Evolutionary conservation across 2,329 filamentous ascomycete species (phyloP).

Genomic region (Monilinia laxa): DNA sequence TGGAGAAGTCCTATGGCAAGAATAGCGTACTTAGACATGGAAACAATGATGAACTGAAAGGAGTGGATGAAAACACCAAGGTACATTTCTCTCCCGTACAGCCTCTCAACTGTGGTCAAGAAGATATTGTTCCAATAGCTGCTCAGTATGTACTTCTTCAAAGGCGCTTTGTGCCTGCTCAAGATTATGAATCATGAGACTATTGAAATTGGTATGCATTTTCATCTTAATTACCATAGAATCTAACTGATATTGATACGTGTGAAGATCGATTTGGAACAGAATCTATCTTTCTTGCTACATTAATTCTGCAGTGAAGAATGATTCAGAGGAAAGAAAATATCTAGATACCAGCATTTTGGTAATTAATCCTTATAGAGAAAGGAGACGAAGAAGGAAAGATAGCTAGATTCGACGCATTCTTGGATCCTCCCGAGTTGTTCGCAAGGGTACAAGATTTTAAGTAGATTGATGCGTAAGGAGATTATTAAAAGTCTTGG

Average conservation of each 20-base stretch:
- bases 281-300: constrained; percentile 22
- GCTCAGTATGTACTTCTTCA: no score
- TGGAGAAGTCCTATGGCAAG: background rate
- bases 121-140: no score
- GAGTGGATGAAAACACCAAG: background rate
- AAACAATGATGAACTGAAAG: background rate
- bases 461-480: background rate
- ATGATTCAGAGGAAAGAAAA: constrained; percentile 26
- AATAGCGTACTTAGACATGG: background rate
- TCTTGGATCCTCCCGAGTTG: background rate
- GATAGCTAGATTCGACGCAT: constrained; percentile 7
- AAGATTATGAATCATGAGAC: background rate
- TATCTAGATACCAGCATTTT: constrained; percentile 26
- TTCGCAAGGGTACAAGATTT: background rate
- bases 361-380: constrained; percentile 23
- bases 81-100: background rate
- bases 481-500: background rate
- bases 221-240: no score
- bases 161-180: background rate
- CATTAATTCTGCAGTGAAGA: constrained; percentile 28
- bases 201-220: background rate
- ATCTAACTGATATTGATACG: background rate
- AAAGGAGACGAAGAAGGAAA: constrained; percentile 15
- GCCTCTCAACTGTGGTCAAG: no score
- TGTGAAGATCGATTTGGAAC: constrained; percentile 18